Evolutionary conservation across 129 eudicot species (phyloP), one percentile per base, ranked within the genome.

Genomic region (Ambrosia trifida): DNA sequence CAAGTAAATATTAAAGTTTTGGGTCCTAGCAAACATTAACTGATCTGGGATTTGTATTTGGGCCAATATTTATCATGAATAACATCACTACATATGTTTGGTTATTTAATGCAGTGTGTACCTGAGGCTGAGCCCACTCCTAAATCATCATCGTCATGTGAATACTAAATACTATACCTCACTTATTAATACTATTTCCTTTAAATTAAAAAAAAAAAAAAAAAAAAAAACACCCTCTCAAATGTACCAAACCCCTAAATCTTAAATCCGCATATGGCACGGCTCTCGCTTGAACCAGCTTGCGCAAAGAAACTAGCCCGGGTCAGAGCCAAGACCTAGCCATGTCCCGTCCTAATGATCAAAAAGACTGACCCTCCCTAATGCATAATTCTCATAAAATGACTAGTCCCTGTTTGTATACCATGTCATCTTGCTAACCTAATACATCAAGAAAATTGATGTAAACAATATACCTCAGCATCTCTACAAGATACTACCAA

Each of bases 11-110:
- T 57, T 3, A 41, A 57, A 6, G 11, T 11, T 71, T 30, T 14
- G 1, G 45, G 51, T 7, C 68, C 49, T 13, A 5, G 32, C 9
- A 31, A 60, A 43, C 7, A 11, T 61, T 28, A 31, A 60, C 60
- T 72, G 49, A 72, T 28, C 68, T 44, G 58, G 76, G 76, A 72
- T 56, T 33, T 36, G 45, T 28, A 10, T 43, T 72, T 72, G 59
- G 46, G 68, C 31, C 75, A 32, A 41, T 2, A 14, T 54, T 54
- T 71, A 71, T 28, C n/a, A 60, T 72, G 44, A 40, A 40, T 6
- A 38, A 7, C 9, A 7, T 38, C 43, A 38, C 43, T 38, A 38
- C 5, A 3, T 40, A 40, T 40, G 44, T 40, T 40, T 40, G 20
- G 69, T 60, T 2, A 45, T 32, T 32, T 72, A 31, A 60, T 45